A percentile compares a stretch with the other conserved stretches of the same genome.
These are phyloP conservation scores for Prunus fruticosa DNA, from an alignment of 306 rosid genomes.

Conservation along the genomic window DNA sequence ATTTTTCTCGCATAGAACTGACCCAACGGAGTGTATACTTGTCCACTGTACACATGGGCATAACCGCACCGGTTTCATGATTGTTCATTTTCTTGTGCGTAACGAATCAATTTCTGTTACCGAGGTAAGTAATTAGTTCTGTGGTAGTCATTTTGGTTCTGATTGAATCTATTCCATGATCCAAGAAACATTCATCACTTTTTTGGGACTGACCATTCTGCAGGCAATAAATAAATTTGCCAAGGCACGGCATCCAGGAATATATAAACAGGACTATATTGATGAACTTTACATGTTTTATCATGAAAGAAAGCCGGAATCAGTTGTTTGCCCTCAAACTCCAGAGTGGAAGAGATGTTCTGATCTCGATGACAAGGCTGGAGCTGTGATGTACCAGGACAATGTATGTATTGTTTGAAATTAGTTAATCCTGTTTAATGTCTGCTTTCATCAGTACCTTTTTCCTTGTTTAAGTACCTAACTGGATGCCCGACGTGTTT, in stretches of 20 bases:
- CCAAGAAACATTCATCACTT: neutral
- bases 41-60: slow-evolving; percentile 99
- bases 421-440: neutral
- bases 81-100: slow-evolving; percentile 86
- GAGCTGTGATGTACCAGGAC: slow-evolving; percentile 59
- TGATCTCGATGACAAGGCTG: slow-evolving; percentile 84
- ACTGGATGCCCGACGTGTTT: neutral
- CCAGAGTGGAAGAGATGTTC: slow-evolving; percentile 97
- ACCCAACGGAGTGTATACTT: slow-evolving; percentile 75
- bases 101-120: slow-evolving; percentile 63
- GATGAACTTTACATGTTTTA: slow-evolving; percentile 78
- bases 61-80: slow-evolving; percentile 98
- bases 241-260: slow-evolving; percentile 93
- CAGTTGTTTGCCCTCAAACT: slow-evolving; percentile 76
- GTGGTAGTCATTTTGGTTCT: neutral
- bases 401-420: slow-evolving; percentile 52
- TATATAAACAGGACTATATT: slow-evolving; percentile 88
- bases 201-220: slow-evolving; percentile 10
- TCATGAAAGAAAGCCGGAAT: slow-evolving; percentile 77
- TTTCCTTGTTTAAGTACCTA: neutral
- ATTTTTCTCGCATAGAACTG: slow-evolving; percentile 69
- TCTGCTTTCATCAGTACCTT: too few species aligned
- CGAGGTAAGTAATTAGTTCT: slow-evolving; percentile 49
- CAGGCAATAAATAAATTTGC: slow-evolving; percentile 82
- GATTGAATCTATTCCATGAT: neutral